Conservation (phyloP, 176 grass and related monocot species). For the Alopecurus myosuroides region DNA sequence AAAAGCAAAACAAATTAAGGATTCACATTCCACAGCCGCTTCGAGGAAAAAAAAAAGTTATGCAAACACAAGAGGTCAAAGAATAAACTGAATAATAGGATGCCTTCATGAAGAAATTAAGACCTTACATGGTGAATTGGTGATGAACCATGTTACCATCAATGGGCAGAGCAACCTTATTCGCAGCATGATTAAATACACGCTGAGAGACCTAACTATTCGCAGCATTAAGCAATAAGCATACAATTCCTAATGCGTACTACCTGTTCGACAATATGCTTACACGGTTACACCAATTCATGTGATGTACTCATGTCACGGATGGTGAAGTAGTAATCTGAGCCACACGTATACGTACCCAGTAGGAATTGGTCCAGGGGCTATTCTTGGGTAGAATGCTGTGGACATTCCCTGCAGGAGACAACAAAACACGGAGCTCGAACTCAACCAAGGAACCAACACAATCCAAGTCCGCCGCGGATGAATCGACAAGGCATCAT, state of each 20-base stretch:
- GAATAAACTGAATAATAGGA: background rate
- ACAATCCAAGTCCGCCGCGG: background rate
- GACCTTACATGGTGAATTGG: background rate
- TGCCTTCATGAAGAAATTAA: background rate
- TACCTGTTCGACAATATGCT: background rate
- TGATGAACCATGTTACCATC: background rate
- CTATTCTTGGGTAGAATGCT: conserved; percentile 70
- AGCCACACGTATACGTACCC: conserved; percentile 36
- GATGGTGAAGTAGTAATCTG: background rate
- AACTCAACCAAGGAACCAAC: conserved; percentile 1
- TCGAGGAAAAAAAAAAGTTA: background rate
- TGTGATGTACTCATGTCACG: background rate
- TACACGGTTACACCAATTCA: background rate
- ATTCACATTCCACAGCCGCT: background rate
- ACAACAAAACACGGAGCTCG: background rate
- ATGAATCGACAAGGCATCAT: background rate
- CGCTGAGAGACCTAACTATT: background rate
- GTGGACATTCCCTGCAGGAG: conserved; percentile 64
- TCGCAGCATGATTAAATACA: background rate
- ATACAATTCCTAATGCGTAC: background rate
- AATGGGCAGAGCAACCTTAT: background rate
- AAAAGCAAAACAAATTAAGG: background rate
- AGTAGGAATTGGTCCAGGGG: conserved; percentile 90
- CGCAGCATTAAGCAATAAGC: conserved; percentile 3
- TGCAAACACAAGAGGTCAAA: background rate